Conservation (phyloP, 176 grass and related monocot species). For the Puccinellia tenuiflora region DNA sequence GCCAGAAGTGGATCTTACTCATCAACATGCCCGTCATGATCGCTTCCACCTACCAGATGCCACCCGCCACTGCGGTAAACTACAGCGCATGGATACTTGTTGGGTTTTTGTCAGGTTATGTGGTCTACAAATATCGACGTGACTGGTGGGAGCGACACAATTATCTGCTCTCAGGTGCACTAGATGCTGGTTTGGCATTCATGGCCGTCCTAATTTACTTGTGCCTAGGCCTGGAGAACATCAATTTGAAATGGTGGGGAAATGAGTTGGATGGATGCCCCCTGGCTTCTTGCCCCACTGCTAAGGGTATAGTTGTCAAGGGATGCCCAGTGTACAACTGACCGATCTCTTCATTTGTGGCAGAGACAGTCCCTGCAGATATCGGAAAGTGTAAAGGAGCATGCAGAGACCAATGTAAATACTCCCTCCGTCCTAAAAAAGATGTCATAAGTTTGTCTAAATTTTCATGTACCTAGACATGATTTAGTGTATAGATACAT, state of each 20-base stretch:
- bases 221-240: slow-evolving; percentile 65
- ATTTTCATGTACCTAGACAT: too few relatives aligned
- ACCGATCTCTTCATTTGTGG: background rate
- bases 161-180: slow-evolving; percentile 75
- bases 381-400: background rate
- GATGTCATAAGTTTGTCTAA: too few relatives aligned
- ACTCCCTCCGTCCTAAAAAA: too few relatives aligned
- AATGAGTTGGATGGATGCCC: slow-evolving; percentile 89
- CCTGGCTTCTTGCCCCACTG: slow-evolving; percentile 71
- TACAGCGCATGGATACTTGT: slow-evolving; percentile 73
- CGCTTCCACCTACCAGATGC: slow-evolving; percentile 54
- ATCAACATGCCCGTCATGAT: slow-evolving; percentile 82
- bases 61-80: slow-evolving; percentile 82
- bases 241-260: slow-evolving; percentile 72
- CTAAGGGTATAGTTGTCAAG: slow-evolving; percentile 50
- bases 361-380: background rate
- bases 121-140: slow-evolving; percentile 60
- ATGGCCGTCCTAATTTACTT: slow-evolving; percentile 88
- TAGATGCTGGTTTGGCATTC: slow-evolving; percentile 93
- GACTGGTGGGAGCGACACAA: slow-evolving; percentile 91
- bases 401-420: slow-evolving; percentile 1
- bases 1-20: slow-evolving; percentile 63
- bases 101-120: slow-evolving; percentile 81
- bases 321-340: slow-evolving; percentile 54
- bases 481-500: too few relatives aligned